Conservation (phyloP, 768 basidiomycete genomes). For the Galerina marginata region DNA sequence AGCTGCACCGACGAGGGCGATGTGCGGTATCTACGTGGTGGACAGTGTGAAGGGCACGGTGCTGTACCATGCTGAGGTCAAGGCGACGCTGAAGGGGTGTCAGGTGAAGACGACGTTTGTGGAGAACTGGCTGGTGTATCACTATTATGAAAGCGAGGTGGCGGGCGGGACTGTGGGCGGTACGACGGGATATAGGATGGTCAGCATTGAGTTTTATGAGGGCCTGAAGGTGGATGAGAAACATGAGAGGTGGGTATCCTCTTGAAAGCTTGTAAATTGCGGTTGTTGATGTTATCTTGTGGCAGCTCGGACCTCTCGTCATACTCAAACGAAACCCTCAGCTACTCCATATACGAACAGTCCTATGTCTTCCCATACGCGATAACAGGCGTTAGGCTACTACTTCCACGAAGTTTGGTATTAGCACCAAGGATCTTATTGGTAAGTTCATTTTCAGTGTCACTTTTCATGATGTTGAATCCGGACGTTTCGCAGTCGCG, state of each 20-base stretch:
- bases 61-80: constrained; percentile 68
- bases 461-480: background rate
- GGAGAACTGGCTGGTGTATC: constrained; percentile 95
- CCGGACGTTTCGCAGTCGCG: constrained; percentile 58
- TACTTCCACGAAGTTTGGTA: constrained; percentile 88
- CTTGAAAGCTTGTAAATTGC: background rate
- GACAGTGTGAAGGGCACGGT: constrained; percentile 81
- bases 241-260: constrained; percentile 62
- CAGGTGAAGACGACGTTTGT: constrained; percentile 71
- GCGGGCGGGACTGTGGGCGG: constrained; percentile 44
- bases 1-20: constrained; percentile 29
- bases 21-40: constrained; percentile 77
- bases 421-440: constrained; percentile 85
- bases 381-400: constrained; percentile 71
- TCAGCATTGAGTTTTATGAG: constrained; percentile 91
- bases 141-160: constrained; percentile 73
- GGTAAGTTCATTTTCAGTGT: constrained; percentile 50
- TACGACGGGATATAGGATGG: constrained; percentile 74
- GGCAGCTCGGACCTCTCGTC: constrained; percentile 50
- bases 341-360: constrained; percentile 67
- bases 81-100: constrained; percentile 49
- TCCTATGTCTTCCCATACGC: constrained; percentile 73
- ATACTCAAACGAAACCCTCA: constrained; percentile 53
- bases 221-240: constrained; percentile 70
- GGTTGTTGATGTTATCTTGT: background rate